A percentile compares a stretch with the other conserved stretches of the same genome.
These are phyloP conservation scores for Hordeum pubiflorum DNA, from an alignment of 202 grass and related monocot genomes.

Conservation along the genomic window DNA sequence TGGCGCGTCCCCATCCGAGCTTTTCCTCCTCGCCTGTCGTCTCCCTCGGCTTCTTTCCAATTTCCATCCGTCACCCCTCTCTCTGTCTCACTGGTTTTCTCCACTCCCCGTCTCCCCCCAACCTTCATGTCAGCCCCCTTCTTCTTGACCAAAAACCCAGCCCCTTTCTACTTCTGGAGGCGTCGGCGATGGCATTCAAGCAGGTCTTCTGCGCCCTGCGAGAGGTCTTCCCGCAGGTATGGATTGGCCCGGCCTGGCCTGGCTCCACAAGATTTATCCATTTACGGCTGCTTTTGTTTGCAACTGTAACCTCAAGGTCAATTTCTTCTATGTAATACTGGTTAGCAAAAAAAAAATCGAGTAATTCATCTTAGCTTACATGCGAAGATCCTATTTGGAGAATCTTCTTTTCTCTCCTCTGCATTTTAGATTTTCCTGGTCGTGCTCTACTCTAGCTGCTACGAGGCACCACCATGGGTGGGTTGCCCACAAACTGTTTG, in stretches of 20 bases:
- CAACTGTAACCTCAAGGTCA: not conserved
- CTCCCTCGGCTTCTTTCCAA: not conserved
- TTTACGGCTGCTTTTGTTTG: not conserved
- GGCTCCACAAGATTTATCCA: not conserved
- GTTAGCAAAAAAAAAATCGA: too few relatives aligned
- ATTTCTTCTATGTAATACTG: not conserved
- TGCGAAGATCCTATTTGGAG: not conserved
- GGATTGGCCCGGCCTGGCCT: not conserved
- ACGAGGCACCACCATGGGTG: not conserved
- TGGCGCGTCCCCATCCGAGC: not conserved
- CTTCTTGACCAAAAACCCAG: not conserved
- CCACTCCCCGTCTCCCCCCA: not conserved
- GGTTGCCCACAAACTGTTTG: not conserved
- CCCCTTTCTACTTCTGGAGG: not conserved
- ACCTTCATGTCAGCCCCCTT: not conserved
- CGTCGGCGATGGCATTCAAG: slow-evolving; percentile 41
- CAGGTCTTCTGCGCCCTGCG: slow-evolving; percentile 54
- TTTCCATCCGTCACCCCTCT: not conserved
- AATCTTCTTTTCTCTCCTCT: not conserved
- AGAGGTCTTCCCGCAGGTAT: slow-evolving; percentile 64
- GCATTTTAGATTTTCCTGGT: not conserved
- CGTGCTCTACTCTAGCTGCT: not conserved
- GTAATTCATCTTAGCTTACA: not conserved
- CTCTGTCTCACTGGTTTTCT: not conserved
- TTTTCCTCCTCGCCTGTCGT: not conserved